Evolutionary conservation across 2,329 filamentous ascomycete species (phyloP).

Genomic region (Ceratocystis ficicola): DNA sequence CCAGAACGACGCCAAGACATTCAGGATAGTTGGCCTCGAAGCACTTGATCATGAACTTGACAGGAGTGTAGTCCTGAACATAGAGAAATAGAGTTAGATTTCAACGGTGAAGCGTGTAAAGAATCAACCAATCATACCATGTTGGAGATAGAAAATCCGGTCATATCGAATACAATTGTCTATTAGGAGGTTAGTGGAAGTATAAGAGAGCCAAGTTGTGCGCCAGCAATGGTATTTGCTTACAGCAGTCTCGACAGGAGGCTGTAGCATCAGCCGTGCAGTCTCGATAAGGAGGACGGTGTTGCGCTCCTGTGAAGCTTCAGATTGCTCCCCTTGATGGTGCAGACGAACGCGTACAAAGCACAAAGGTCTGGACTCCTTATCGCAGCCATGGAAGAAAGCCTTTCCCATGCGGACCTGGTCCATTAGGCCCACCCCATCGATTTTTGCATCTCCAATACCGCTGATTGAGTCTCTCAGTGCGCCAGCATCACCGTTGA

Average conservation of each 20-base stretch:
- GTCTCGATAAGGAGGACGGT: slow-evolving; percentile 94
- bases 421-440: slow-evolving; percentile 62
- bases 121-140: slow-evolving; percentile 42
- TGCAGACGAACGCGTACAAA: slow-evolving; percentile 75
- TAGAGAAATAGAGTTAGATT: slow-evolving; percentile 23
- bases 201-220: not conserved
- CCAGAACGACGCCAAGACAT: slow-evolving; percentile 73
- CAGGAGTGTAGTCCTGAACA: slow-evolving; percentile 70
- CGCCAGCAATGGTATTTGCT: slow-evolving; percentile 31
- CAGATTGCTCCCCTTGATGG: slow-evolving; percentile 66
- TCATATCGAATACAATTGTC: slow-evolving; percentile 95
- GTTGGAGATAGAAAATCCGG: slow-evolving; percentile 80
- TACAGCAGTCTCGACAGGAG: slow-evolving; percentile 83
- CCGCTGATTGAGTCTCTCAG: slow-evolving; percentile 44
- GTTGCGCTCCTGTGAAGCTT: slow-evolving; percentile 71
- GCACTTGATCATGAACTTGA: slow-evolving; percentile 99
- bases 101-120: not conserved
- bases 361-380: slow-evolving; percentile 72
- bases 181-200: slow-evolving; percentile 31
- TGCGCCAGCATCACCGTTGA: slow-evolving; percentile 52
- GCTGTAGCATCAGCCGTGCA: slow-evolving; percentile 65
- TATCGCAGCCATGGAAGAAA: slow-evolving; percentile 79
- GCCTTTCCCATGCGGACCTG: slow-evolving; percentile 88
- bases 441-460: slow-evolving; percentile 51
- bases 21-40: slow-evolving; percentile 99